Percentiles rank a stretch among this genome's conserved stretches.
Evolutionary conservation across 176 grass and related monocot genomes (phyloP).

Genomic region (Rhipidocladum racemiflorum): DNA sequence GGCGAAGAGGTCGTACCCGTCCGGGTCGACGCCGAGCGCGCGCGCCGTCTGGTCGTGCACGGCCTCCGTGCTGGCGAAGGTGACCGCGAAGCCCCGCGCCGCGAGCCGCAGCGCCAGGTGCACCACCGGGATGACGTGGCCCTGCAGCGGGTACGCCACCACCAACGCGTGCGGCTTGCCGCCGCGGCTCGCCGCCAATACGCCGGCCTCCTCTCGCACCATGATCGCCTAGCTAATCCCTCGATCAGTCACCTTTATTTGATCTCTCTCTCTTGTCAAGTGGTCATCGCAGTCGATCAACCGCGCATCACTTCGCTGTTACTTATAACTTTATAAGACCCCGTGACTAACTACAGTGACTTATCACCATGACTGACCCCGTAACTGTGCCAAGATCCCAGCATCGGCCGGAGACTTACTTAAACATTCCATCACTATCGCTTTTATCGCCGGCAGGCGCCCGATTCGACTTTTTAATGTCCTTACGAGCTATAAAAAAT

Average conservation of each 20-base stretch:
- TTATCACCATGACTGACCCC: neutral
- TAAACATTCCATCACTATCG: no score
- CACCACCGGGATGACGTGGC: slow-evolving; percentile 61
- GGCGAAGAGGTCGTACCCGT: slow-evolving; percentile 28
- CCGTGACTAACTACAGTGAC: neutral
- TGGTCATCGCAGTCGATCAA: no score
- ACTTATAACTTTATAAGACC: neutral
- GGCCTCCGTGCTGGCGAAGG: slow-evolving; percentile 62
- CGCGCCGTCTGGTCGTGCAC: slow-evolving; percentile 47
- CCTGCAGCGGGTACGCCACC: slow-evolving; percentile 54
- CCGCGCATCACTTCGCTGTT: neutral
- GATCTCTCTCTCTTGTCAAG: neutral
- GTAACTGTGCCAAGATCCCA: no score
- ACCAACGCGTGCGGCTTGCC: slow-evolving; percentile 61
- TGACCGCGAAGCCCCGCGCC: slow-evolving; percentile 45
- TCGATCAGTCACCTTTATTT: neutral
- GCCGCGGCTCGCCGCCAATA: neutral
- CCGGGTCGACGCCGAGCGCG: neutral
- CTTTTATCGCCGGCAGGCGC: neutral
- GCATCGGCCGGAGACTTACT: neutral
- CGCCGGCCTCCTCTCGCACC: neutral
- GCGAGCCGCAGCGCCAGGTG: slow-evolving; percentile 58
- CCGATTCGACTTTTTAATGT: neutral
- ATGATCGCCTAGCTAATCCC: neutral
- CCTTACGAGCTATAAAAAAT: no score